These are phyloP conservation scores for Silene vulgaris DNA, from an alignment of 179 eudicot species.

Conservation along the genomic window DNA sequence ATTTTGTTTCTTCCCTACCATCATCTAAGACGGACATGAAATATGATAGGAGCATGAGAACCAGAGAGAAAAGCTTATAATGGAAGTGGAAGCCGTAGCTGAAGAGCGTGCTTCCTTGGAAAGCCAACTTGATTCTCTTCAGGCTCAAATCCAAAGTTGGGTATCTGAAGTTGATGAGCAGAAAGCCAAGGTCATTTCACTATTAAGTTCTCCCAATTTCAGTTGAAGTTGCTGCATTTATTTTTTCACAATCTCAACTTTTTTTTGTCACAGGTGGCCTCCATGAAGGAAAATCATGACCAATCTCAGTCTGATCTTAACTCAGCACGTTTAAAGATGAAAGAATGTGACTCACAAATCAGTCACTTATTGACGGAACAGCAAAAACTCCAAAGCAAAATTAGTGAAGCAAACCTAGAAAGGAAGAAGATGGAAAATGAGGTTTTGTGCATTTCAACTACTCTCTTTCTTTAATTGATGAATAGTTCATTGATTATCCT, in stretches of 20 bases:
- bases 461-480: neutral
- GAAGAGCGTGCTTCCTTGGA: conserved; percentile 62
- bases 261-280: conserved; percentile 50
- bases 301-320: conserved; percentile 63
- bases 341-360: conserved; percentile 83
- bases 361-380: conserved; percentile 60
- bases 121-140: conserved; percentile 55
- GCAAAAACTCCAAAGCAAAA: conserved; percentile 55
- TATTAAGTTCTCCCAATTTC: conserved; percentile 4
- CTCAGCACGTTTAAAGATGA: conserved; percentile 60
- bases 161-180: conserved; percentile 53
- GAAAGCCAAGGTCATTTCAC: conserved; percentile 44
- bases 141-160: conserved; percentile 53
- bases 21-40: conserved; percentile 18
- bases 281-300: conserved; percentile 48
- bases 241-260: conserved; percentile 4
- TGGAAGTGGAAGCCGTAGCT: conserved; percentile 83
- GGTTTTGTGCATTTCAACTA: conserved; percentile 32
- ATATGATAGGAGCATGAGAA: conserved; percentile 68
- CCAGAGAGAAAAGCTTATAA: conserved; percentile 74
- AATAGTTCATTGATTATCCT: neutral
- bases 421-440: conserved; percentile 92
- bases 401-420: conserved; percentile 67
- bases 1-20: neutral
- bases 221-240: neutral